Evolutionary conservation across 2,329 filamentous ascomycete species (phyloP).

Genomic region (Madurella fahalii): DNA sequence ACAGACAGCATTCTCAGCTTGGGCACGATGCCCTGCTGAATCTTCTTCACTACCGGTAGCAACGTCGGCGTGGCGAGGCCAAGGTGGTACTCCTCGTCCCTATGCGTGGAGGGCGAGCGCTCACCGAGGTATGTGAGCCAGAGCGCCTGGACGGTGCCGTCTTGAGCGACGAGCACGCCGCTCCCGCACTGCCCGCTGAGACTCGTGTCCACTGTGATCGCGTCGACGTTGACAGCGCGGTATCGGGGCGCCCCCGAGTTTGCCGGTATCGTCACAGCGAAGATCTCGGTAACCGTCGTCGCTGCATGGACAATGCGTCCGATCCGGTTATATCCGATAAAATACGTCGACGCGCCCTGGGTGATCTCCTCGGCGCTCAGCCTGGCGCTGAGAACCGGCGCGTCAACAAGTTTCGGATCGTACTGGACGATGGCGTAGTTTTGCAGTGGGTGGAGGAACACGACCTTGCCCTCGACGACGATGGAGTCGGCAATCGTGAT

Average conservation of each 20-base stretch:
- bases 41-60: slow-evolving; percentile 80
- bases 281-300: slow-evolving; percentile 94
- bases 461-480: slow-evolving; percentile 86
- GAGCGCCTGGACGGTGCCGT: slow-evolving; percentile 88
- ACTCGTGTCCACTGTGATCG: slow-evolving; percentile 93
- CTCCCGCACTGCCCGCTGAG: slow-evolving; percentile 89
- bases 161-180: slow-evolving; percentile 83
- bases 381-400: slow-evolving; percentile 83
- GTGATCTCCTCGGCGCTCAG: slow-evolving; percentile 78
- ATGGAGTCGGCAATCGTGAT: slow-evolving; percentile 96
- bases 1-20: slow-evolving; percentile 87
- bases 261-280: slow-evolving; percentile 91
- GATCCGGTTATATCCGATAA: slow-evolving; percentile 97
- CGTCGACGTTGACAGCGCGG: slow-evolving; percentile 90
- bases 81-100: slow-evolving; percentile 95
- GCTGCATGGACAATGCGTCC: slow-evolving; percentile 89
- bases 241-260: slow-evolving; percentile 90
- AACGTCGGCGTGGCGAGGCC: slow-evolving; percentile 85
- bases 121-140: slow-evolving; percentile 98
- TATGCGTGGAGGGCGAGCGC: slow-evolving; percentile 68
- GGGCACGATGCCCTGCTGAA: slow-evolving; percentile 74
- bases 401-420: slow-evolving; percentile 87
- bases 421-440: slow-evolving; percentile 97
- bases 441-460: slow-evolving; percentile 93
- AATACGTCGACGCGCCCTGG: slow-evolving; percentile 90